Base-by-base conservation (phyloP, 208 protist species). In the Trypanosoma melophagium region DNA sequence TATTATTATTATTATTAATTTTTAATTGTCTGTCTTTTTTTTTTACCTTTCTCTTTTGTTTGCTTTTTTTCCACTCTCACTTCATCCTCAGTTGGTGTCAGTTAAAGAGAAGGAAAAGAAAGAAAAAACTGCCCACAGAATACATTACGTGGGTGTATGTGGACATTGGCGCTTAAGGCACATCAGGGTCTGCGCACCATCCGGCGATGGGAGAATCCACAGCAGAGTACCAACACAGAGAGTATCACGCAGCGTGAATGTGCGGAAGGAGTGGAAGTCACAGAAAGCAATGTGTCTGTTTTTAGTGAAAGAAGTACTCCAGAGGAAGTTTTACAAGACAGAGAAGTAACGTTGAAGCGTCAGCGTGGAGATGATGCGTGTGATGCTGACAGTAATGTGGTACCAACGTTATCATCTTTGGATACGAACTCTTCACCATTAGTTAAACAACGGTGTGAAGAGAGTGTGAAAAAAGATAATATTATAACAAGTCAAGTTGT, bases 121-220 rank as follows among this genome's bases (percentile, higher is more conserved):
- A 14, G 7, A 66, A 71, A n/a, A 10, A 14, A 19, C 8, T 12
- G 40, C 41, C 16, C 57, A 21, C 19, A 7, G 3, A 3, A 14
- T 19, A 19, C 24, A 19, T 59, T 21, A 14, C 31, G 54, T 61
- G 14, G 21, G 35, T 16, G 51, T 47, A 66, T 66, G 60, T 66
- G 50, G 47, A 19, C 47, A 25, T 38, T 28, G 24, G 50, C 60
- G 25, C 28, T 66, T 21, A 66, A 47, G 38, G 9, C 35, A 21
- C 50, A 66, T 35, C 28, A 66, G 19, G 3, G 55, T 31, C 22
- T 66, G 49, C 60, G 60, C 31, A 66, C 60, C 24, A 58, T 66
- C 7, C 50, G 21, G 7, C 38, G 19, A n/a, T 66, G 9, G 60
- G 50, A 35, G 7, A 38, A 14, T 28, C 10, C 50, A 21, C 47